A percentile compares a stretch with the other conserved stretches of the same genome.
Evolutionary conservation across 768 basidiomycete genomes (phyloP).

Genomic region (Rubroboletus satanas): DNA sequence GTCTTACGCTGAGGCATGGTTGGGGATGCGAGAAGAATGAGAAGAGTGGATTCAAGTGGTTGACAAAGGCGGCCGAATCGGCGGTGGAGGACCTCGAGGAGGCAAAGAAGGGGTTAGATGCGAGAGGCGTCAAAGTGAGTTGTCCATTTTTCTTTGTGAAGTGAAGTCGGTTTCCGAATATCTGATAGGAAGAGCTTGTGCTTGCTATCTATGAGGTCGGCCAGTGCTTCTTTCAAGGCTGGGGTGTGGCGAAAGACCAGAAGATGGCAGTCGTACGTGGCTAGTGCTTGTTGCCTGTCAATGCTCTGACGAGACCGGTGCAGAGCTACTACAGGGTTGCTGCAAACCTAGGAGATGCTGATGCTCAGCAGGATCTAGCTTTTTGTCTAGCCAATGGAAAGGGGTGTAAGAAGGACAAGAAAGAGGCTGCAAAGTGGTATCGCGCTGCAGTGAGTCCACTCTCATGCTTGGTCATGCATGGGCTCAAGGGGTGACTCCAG

Average conservation of each 20-base stretch:
- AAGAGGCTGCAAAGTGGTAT: constrained; percentile 87
- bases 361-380: constrained; percentile 82
- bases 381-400: constrained; percentile 85
- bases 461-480: not conserved
- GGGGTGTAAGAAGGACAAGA: constrained; percentile 85
- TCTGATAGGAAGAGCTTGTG: constrained; percentile 66
- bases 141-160: not conserved
- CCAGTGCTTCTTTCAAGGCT: constrained; percentile 89
- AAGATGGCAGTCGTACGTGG: constrained; percentile 80
- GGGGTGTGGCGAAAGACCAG: constrained; percentile 84
- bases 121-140: constrained; percentile 50
- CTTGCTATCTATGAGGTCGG: constrained; percentile 91
- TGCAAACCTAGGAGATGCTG: constrained; percentile 77
- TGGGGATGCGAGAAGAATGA: constrained; percentile 87
- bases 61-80: constrained; percentile 74
- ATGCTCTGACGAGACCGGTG: not conserved
- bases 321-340: constrained; percentile 84
- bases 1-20: constrained; percentile 77
- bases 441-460: constrained; percentile 63
- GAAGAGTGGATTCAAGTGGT: constrained; percentile 74
- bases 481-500: constrained; percentile 27
- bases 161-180: not conserved
- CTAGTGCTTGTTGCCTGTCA: not conserved
- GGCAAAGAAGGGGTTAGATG: constrained; percentile 51
- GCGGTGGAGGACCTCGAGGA: constrained; percentile 75